Evolutionary conservation across 2,329 filamentous ascomycete genomes (phyloP).

Genomic region (Fusarium burgessii): DNA sequence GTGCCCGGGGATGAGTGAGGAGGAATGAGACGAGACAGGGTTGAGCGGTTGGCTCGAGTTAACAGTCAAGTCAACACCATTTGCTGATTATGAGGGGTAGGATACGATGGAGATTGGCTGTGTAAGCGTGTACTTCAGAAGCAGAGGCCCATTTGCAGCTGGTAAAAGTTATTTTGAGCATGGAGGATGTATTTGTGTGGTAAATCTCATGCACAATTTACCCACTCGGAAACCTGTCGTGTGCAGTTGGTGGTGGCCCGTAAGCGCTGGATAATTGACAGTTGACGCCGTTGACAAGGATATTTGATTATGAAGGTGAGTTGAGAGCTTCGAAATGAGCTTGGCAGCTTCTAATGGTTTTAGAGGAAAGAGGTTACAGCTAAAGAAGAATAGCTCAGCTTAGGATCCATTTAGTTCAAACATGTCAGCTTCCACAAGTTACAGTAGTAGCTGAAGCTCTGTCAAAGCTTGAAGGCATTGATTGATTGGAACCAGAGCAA

Average conservation of each 20-base stretch:
- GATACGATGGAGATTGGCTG: conserved; percentile 24
- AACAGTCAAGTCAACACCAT: conserved; percentile 1
- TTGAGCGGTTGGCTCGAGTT: conserved; percentile 25
- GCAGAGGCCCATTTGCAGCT: conserved; percentile 12
- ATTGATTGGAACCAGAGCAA: conserved; percentile 25
- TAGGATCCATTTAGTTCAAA: not conserved
- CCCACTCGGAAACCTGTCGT: conserved; percentile 7
- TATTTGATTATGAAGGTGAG: not conserved
- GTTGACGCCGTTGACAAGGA: conserved; percentile 9
- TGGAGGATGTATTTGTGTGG: conserved; percentile 16
- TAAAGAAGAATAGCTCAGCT: not conserved
- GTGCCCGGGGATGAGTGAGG: conserved; percentile 33
- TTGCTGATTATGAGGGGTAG: conserved; percentile 28
- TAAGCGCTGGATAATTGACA: conserved; percentile 17
- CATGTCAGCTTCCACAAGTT: conserved; percentile 2
- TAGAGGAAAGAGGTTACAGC: not conserved
- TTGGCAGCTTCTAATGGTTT: conserved; percentile 14
- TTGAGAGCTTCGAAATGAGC: conserved; percentile 14
- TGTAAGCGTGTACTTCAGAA: conserved; percentile 18
- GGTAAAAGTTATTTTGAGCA: conserved; percentile 3
- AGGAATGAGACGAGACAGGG: conserved; percentile 25
- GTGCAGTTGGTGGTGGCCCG: conserved; percentile 10
- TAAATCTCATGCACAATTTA: conserved; percentile 25
- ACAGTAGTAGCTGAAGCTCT: conserved; percentile 10
- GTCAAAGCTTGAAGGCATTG: conserved; percentile 31